Conservation (phyloP, 352 stramenopile genomes). For the Aphanomyces stellatus region DNA sequence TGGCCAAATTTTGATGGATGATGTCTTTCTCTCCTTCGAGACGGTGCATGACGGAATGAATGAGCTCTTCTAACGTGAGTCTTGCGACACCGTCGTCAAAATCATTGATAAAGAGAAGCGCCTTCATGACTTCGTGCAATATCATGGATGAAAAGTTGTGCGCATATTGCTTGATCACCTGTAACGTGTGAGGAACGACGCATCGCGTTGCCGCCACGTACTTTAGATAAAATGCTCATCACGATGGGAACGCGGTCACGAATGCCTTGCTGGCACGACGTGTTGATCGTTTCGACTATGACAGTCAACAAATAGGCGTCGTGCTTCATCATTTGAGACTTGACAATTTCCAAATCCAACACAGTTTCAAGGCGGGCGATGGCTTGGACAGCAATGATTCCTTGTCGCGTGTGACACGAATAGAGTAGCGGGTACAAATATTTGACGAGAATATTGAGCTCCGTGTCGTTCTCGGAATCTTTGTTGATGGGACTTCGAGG, state of each 20-base stretch:
- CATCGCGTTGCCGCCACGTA: too few relatives aligned
- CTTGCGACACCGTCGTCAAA: constrained; percentile 59
- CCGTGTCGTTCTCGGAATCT: constrained; percentile 4
- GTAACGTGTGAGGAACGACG: too few relatives aligned
- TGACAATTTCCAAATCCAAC: constrained; percentile 51
- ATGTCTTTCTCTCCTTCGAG: constrained; percentile 32
- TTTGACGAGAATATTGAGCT: constrained; percentile 21
- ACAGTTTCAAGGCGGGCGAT: constrained; percentile 45
- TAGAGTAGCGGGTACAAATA: constrained; percentile 73
- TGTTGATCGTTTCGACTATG: constrained; percentile 50
- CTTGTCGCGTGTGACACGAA: constrained; percentile 68
- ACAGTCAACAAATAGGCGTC: constrained; percentile 42
- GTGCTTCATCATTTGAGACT: constrained; percentile 24
- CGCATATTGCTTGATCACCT: constrained; percentile 46
- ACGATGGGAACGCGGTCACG: constrained; percentile 52
- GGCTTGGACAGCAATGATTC: constrained; percentile 39
- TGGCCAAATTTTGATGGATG: background rate
- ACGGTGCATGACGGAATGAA: constrained; percentile 60
- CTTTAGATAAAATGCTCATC: constrained; percentile 64
- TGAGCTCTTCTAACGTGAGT: constrained; percentile 54
- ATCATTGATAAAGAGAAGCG: constrained; percentile 70
- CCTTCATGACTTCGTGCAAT: constrained; percentile 58
- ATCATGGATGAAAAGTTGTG: constrained; percentile 33
- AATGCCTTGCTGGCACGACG: constrained; percentile 69
- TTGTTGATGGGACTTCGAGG: background rate